phyloP scores from a whole-genome alignment of 352 stramenopile genomes.

The Globisporangium irregulare region DNA sequence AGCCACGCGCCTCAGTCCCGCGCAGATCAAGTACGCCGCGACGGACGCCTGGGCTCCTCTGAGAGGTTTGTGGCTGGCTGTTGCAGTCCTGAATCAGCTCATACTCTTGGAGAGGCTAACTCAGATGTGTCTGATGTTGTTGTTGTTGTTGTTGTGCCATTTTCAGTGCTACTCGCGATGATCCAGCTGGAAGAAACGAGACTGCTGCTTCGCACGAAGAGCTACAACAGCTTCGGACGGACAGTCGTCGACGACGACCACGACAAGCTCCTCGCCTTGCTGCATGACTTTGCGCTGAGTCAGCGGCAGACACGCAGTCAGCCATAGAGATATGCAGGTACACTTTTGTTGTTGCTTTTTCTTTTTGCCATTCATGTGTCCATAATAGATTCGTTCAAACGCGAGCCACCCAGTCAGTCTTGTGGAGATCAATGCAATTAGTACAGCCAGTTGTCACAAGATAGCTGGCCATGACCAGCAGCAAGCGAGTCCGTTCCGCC shows the following conservation, averaged over 20 bases:
- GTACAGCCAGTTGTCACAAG: background rate
- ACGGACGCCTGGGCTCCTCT: conserved; percentile 78
- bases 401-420: background rate
- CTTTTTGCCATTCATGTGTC: conserved; percentile 6
- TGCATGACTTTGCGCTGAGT: conserved; percentile 37
- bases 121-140: background rate
- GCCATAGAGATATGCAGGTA: conserved; percentile 1
- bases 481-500: background rate
- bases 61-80: conserved; percentile 38
- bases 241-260: conserved; percentile 39
- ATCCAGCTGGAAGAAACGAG: conserved; percentile 63
- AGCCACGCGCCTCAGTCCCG: conserved; percentile 47
- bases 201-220: conserved; percentile 58
- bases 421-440: background rate
- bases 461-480: background rate
- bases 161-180: conserved; percentile 71
- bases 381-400: conserved; percentile 12
- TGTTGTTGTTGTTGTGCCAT: conserved; percentile 1
- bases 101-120: background rate
- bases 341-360: background rate
- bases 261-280: conserved; percentile 44
- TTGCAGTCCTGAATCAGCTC: background rate
- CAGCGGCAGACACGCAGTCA: conserved; percentile 21
- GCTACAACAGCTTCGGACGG: conserved; percentile 44
- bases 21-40: conserved; percentile 78